Evolutionary conservation across 2,329 filamentous ascomycete species (phyloP), one percentile per base, ranked within the genome.

Genomic region (Ascomycota sp.): DNA sequence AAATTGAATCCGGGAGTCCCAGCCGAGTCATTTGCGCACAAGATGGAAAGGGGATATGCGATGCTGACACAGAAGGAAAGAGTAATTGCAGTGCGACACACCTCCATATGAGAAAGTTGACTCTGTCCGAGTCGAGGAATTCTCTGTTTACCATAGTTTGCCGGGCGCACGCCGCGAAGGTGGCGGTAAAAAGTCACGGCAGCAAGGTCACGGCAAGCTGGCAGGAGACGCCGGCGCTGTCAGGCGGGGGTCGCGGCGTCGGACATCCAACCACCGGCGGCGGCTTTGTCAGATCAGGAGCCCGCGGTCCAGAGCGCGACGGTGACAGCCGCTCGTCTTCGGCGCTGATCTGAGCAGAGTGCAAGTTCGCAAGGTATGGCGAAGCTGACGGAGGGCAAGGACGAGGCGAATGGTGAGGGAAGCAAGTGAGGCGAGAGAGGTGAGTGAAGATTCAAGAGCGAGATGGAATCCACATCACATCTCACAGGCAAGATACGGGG

Each of bases 21-120:
- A n/a, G n/a, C n/a, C n/a, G n/a, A n/a, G n/a, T n/a, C n/a, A n/a
- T n/a, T n/a, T n/a, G n/a, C n/a, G n/a, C n/a, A n/a, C n/a, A n/a
- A n/a, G n/a, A n/a, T n/a, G n/a, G n/a, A n/a, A n/a, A n/a, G n/a
- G n/a, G n/a, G n/a, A n/a, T n/a, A n/a, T n/a, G n/a, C n/a, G n/a
- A n/a, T n/a, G n/a, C n/a, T n/a, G n/a, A 15, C 5, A n/a, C 9
- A 23, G 11, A 9, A 8, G 17, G 23, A 5, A 8, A 22, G 11
- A 23, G 17, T 12, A 12, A 9, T 8, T 8, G 13, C 8, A n/a
- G 23, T 13, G 34, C 15, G 44, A 64, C 69, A 53, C 61, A 75
- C 70, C 68, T 72, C 70, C 70, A 75, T 49, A 75, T 62, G 51
- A 75, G 62, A 61, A 69, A 75, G 59, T 75, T 75, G 61, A 75